These are phyloP conservation scores for Vitis rotundifolia DNA, from an alignment of 164 flowering plant species.

Conservation along the genomic window DNA sequence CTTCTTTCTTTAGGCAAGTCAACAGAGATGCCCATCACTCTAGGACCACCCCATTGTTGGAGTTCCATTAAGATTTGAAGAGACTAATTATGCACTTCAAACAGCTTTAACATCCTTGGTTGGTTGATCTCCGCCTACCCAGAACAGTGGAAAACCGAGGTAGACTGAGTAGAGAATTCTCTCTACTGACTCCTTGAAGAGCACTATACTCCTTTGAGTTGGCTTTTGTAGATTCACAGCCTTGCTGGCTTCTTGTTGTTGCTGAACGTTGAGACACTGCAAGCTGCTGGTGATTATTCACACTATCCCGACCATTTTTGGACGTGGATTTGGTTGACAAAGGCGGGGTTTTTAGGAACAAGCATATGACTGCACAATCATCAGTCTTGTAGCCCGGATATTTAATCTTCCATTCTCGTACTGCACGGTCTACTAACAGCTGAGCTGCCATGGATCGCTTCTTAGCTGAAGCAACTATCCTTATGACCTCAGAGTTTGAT, in stretches of 20 bases:
- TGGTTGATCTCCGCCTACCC: background rate
- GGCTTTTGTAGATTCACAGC: constrained; percentile 9
- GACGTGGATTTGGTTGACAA: constrained; percentile 19
- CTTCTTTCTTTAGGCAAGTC: too few relatives aligned
- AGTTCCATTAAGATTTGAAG: too few relatives aligned
- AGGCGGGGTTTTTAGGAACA: constrained; percentile 49
- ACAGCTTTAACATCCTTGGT: too few relatives aligned
- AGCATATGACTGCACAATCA: constrained; percentile 74
- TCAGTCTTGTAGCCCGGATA: constrained; percentile 64
- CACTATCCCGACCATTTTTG: constrained; percentile 1
- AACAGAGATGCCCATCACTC: too few relatives aligned
- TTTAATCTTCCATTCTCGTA: constrained; percentile 60
- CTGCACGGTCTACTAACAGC: constrained; percentile 52
- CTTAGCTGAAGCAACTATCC: constrained; percentile 60
- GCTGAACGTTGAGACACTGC: background rate
- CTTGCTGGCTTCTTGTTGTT: background rate
- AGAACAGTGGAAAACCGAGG: constrained; percentile 18
- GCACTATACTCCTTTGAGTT: constrained; percentile 25
- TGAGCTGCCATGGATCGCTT: constrained; percentile 60
- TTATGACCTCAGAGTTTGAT: constrained; percentile 64
- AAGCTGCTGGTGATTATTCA: background rate
- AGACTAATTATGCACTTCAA: too few relatives aligned
- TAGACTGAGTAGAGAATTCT: constrained; percentile 26
- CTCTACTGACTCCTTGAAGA: constrained; percentile 32
- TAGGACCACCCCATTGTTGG: too few relatives aligned